Base-by-base conservation (phyloP, 2,329 filamentous ascomycete genomes). In the Dothideomycetidae sp. region DNA sequence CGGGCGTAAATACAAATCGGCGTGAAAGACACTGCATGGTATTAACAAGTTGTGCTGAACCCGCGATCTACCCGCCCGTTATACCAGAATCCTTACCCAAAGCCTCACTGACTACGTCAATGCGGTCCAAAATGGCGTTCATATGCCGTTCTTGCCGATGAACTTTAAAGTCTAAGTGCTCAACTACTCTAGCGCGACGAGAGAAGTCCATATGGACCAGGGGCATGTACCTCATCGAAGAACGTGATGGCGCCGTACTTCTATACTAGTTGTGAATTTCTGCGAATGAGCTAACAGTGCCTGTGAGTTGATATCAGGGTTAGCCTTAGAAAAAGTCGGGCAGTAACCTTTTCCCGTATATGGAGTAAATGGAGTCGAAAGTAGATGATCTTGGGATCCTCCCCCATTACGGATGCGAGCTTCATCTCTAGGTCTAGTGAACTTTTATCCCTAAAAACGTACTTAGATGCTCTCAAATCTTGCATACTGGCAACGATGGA, bases 141-240 rank as follows among this genome's bases (percentile, higher is more conserved):
- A 71, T 60, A 7, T 83, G 77, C 47, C 71, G 70, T 40, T 85
- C 83, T 39, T 75, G 71, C 41, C 71, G 68, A 57, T 96, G 86
- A 5, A 80, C 76, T 54, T 93, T 84, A 55, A 81, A 98, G 56
- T 98, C 88, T 35, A 98, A 75, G 59, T 98, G 90, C 64, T 98
- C 90, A 23, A 90, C 90, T 30, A 98, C 90, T 60, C 90, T 90
- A 41, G 86, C 90, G 44, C 90, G 90, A 52, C 83, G 76, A 55
- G 90, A 85, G n/a, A n/a, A n/a, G 85, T 54, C 90, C 90, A 60
- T 98, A 98, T 90, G 98, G 96, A 56, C 90, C 90, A 15, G 98
- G 90, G 31, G 90, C 90, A 63, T 98, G 90, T 44, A 98, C 90
- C 73, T 98, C 90, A 56, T 98, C 90, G 56, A 94, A 68, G 60